Evolutionary conservation across 352 stramenopile species (phyloP).

Genomic region (Phytophthora parvispora): DNA sequence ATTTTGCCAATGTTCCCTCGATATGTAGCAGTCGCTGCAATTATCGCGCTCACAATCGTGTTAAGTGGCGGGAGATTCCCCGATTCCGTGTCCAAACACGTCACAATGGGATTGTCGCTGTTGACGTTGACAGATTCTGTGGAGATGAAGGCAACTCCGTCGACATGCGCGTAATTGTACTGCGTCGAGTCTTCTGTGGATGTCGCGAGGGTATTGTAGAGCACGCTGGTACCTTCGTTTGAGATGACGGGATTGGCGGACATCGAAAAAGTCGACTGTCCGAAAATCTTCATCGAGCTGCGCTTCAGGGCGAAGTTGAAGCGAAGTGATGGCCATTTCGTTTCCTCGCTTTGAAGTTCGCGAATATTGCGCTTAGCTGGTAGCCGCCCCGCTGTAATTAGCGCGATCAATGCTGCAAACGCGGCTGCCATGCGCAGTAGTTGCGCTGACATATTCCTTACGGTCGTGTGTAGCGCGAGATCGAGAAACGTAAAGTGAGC

Average conservation of each 20-base stretch:
- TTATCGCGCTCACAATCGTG: conserved; percentile 7
- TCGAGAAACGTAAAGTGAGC: neutral
- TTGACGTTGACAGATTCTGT: neutral
- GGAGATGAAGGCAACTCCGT: conserved; percentile 18
- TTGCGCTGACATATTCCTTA: neutral
- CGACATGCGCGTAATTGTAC: conserved; percentile 20
- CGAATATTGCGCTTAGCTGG: neutral
- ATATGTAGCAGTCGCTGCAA: neutral
- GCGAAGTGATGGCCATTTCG: conserved; percentile 16
- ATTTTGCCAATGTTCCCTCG: neutral
- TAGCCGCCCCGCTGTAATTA: no score
- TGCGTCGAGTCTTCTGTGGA: conserved; percentile 4
- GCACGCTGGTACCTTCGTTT: conserved; percentile 8
- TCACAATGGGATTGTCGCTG: neutral
- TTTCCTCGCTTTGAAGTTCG: neutral
- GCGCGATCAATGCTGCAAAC: neutral
- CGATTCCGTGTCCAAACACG: conserved; percentile 9
- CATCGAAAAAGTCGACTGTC: conserved; percentile 25
- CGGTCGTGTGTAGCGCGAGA: neutral
- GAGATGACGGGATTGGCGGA: conserved; percentile 24
- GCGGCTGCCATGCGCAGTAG: neutral
- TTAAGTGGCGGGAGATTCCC: conserved; percentile 17
- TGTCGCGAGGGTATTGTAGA: conserved; percentile 26
- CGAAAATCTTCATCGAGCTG: conserved; percentile 11
- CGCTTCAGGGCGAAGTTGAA: conserved; percentile 21